These are phyloP conservation scores for Wakefieldia striispora DNA, from an alignment of 768 basidiomycete species.

Conservation along the genomic window DNA sequence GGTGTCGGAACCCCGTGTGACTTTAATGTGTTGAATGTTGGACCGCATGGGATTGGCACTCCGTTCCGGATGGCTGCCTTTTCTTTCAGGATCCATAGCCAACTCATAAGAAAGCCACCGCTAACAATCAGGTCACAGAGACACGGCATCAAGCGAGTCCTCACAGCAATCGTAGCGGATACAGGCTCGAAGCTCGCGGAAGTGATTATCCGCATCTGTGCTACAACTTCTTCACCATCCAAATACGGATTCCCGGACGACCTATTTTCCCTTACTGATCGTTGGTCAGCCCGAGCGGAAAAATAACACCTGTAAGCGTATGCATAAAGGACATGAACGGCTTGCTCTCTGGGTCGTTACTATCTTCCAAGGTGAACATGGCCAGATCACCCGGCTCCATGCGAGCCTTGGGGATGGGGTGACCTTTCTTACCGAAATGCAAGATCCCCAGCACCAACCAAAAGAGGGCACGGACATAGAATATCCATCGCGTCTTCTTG, in stretches of 20 bases:
- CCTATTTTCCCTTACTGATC: constrained; percentile 43
- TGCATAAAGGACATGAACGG: constrained; percentile 57
- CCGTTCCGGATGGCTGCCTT: constrained; percentile 58
- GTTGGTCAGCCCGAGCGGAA: constrained; percentile 2
- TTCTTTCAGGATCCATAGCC: constrained; percentile 47
- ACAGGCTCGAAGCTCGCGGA: constrained; percentile 51
- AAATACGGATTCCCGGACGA: constrained; percentile 37
- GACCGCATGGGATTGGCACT: constrained; percentile 42
- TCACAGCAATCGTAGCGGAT: constrained; percentile 36
- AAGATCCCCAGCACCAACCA: constrained; percentile 58
- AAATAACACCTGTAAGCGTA: constrained; percentile 22
- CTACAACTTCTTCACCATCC: constrained; percentile 50
- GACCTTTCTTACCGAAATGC: constrained; percentile 54
- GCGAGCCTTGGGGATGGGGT: constrained; percentile 54
- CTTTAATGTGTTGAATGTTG: constrained; percentile 50
- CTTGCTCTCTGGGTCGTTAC: constrained; percentile 41
- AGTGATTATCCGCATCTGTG: constrained; percentile 62
- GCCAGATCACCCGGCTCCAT: constrained; percentile 53
- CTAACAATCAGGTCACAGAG: constrained; percentile 4
- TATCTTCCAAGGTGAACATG: constrained; percentile 51
- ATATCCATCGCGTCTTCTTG: constrained; percentile 53
- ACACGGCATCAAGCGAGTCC: constrained; percentile 3
- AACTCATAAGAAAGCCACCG: constrained; percentile 71
- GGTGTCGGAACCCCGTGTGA: constrained; percentile 61
- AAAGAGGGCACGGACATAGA: constrained; percentile 64